phyloP scores from a whole-genome alignment of 2,329 filamentous ascomycete species.

The Fusarium begoniae region DNA sequence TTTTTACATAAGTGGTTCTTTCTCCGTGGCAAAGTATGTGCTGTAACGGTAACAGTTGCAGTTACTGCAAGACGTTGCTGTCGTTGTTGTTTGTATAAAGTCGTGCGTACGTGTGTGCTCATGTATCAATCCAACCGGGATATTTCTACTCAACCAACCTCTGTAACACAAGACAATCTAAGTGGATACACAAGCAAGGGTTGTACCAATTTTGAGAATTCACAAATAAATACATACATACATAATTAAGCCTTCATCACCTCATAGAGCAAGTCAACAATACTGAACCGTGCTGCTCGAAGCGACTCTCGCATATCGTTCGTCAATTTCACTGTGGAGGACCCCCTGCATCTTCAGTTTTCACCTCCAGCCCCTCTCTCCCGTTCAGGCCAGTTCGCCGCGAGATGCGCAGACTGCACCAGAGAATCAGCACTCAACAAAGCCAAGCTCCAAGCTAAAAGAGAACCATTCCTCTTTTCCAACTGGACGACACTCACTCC shows the following conservation, averaged over 20 bases:
- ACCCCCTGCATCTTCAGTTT: constrained; percentile 2
- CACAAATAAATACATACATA: background rate
- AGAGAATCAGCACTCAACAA: background rate
- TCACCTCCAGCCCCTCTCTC: background rate
- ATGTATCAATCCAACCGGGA: background rate
- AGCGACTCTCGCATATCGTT: constrained; percentile 29
- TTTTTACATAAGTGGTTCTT: constrained; percentile 13
- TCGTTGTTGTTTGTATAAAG: background rate
- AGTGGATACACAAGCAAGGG: background rate
- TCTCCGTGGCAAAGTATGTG: background rate
- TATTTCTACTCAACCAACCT: background rate
- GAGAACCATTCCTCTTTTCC: too few relatives aligned
- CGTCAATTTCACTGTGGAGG: constrained; percentile 2
- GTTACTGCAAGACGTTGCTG: background rate
- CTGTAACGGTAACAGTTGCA: background rate
- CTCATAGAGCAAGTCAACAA: constrained; percentile 14
- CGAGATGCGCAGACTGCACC: constrained; percentile 9
- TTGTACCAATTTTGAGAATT: background rate
- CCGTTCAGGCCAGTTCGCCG: constrained; percentile 4
- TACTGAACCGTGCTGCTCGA: constrained; percentile 22
- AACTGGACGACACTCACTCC: background rate
- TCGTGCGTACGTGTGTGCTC: background rate
- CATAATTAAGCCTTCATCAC: background rate
- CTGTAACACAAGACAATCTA: background rate
- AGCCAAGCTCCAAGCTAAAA: background rate